Percentiles rank a stretch among this genome's conserved stretches.
Evolutionary conservation across 108 stramenopile species (phyloP).

Genomic region (Chaetoceros muelleri): DNA sequence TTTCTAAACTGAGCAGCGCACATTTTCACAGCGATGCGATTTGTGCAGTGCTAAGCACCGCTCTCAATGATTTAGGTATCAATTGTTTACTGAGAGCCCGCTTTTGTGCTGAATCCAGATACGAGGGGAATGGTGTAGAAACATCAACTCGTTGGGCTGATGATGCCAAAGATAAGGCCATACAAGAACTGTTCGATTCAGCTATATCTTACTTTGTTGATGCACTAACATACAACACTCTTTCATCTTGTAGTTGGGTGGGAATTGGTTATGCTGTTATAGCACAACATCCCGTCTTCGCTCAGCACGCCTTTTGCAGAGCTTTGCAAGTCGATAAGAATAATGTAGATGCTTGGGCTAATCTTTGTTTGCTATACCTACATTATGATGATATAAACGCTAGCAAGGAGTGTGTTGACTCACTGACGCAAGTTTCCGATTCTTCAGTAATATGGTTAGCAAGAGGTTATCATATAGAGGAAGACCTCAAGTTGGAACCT

Average conservation of each 20-base stretch:
- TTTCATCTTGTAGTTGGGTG: constrained; percentile 50
- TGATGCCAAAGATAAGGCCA: neutral
- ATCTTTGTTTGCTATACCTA: constrained; percentile 54
- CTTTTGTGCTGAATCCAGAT: constrained; percentile 11
- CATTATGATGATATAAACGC: constrained; percentile 15
- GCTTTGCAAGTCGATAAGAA: constrained; percentile 44
- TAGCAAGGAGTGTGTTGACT: constrained; percentile 34
- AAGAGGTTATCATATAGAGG: constrained; percentile 4
- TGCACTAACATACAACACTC: constrained; percentile 27
- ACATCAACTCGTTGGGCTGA: constrained; percentile 15
- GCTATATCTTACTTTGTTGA: constrained; percentile 18
- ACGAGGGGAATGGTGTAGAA: constrained; percentile 17
- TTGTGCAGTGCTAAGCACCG: constrained; percentile 18
- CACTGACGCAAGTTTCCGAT: constrained; percentile 56
- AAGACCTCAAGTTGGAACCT: constrained; percentile 4
- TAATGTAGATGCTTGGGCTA: constrained; percentile 48
- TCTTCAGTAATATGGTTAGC: constrained; percentile 73
- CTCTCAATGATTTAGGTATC: constrained; percentile 35
- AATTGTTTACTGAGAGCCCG: constrained; percentile 56
- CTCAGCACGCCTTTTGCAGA: constrained; percentile 62
- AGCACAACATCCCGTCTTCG: constrained; percentile 33
- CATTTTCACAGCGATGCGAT: no score
- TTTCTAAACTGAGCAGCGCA: no score
- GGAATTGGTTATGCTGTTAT: constrained; percentile 51
- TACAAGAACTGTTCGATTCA: constrained; percentile 12